Evolutionary conservation across 2,329 filamentous ascomycete species (phyloP).

Genomic region (Neofusicoccum ribis): DNA sequence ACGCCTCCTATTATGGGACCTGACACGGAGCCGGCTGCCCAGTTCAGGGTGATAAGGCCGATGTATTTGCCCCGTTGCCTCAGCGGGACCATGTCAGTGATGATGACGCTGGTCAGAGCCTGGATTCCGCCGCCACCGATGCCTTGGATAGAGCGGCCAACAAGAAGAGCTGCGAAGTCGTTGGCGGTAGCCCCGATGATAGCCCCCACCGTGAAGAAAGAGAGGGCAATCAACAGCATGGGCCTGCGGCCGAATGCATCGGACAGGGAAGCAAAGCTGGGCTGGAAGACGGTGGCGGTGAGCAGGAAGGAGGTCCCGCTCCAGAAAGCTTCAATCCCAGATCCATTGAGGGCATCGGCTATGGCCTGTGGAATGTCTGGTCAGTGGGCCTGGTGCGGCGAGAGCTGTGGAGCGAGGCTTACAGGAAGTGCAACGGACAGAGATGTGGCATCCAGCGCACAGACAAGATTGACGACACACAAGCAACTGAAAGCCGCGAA

Average conservation of each 20-base stretch:
- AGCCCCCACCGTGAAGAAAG: conserved; percentile 48
- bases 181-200: conserved; percentile 45
- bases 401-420: conserved; percentile 14
- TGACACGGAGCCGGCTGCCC: conserved; percentile 35
- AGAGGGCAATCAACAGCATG: conserved; percentile 40
- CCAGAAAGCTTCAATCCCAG: conserved; percentile 62
- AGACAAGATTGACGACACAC: conserved; percentile 28
- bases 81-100: conserved; percentile 23
- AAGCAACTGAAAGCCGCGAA: conserved; percentile 28
- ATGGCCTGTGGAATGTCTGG: conserved; percentile 26
- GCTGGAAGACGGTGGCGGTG: conserved; percentile 63
- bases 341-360: conserved; percentile 25
- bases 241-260: conserved; percentile 50
- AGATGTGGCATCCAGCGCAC: conserved; percentile 28
- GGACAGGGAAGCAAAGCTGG: conserved; percentile 46
- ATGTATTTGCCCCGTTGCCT: conserved; percentile 26
- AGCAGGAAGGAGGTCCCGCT: conserved; percentile 70
- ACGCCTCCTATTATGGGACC: conserved; percentile 37
- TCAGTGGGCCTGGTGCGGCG: no score
- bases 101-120: conserved; percentile 36
- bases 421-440: conserved; percentile 29
- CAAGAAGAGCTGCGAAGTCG: conserved; percentile 47
- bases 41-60: conserved; percentile 26
- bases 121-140: conserved; percentile 55
- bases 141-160: conserved; percentile 49